phyloP scores from a whole-genome alignment of 257 asterid species.

The Nicotiana undulata region DNA sequence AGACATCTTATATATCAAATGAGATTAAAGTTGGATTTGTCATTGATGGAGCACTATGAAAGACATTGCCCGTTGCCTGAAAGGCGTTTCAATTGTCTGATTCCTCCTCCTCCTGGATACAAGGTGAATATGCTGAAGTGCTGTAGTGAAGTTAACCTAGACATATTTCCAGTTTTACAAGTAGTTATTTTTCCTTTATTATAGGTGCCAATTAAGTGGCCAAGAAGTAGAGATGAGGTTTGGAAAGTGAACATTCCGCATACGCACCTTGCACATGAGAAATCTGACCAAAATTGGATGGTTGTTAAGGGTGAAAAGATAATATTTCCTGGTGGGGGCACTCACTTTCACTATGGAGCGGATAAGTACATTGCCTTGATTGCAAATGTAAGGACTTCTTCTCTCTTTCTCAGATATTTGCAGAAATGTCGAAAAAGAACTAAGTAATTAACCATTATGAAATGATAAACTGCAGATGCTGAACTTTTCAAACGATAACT shows the following conservation, averaged over 20 bases:
- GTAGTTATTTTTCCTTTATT: not conserved
- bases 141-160: not conserved
- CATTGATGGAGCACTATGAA: slow-evolving; percentile 99
- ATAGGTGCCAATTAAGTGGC: slow-evolving; percentile 92
- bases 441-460: not conserved
- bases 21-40: slow-evolving; percentile 84
- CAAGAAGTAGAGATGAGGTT: slow-evolving; percentile 83
- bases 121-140: slow-evolving; percentile 39
- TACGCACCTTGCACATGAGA: slow-evolving; percentile 90
- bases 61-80: slow-evolving; percentile 92
- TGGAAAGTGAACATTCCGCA: slow-evolving; percentile 96
- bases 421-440: not conserved
- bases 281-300: slow-evolving; percentile 99
- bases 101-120: slow-evolving; percentile 96
- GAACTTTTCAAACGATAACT: slow-evolving; percentile 52
- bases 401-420: slow-evolving; percentile 18
- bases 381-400: slow-evolving; percentile 60
- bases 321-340: slow-evolving; percentile 88
- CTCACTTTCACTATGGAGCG: slow-evolving; percentile 94
- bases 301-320: slow-evolving; percentile 83
- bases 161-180: not conserved
- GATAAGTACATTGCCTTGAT: slow-evolving; percentile 78
- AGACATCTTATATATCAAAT: slow-evolving; percentile 84
- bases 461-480: slow-evolving; percentile 57
- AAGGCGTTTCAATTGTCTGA: slow-evolving; percentile 80